A percentile compares a stretch with the other conserved stretches of the same genome.
Evolutionary conservation across 352 stramenopile species (phyloP).

Genomic region (Pythium coloratum): DNA sequence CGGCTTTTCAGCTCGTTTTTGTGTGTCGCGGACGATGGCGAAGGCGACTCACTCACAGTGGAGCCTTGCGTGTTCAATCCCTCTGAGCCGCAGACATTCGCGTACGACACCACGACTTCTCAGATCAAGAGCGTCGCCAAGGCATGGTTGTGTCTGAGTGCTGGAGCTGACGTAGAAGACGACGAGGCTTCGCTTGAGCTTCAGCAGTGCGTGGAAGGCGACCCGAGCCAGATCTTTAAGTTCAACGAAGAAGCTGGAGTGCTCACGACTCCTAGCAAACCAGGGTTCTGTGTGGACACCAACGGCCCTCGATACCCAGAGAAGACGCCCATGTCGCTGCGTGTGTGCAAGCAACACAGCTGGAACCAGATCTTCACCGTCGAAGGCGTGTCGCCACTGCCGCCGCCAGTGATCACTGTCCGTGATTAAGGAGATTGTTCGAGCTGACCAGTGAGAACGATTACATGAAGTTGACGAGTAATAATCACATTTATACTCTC

Average conservation of each 20-base stretch:
- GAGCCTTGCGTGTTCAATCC: conserved; percentile 7
- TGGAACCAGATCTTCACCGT: conserved; percentile 13
- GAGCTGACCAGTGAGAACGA: too few species aligned
- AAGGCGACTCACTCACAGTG: background rate
- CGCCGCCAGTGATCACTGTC: background rate
- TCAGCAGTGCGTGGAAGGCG: background rate
- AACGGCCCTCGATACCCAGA: background rate
- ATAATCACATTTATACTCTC: too few species aligned
- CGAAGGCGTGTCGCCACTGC: conserved; percentile 11
- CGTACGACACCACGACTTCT: background rate
- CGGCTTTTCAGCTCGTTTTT: conserved; percentile 15
- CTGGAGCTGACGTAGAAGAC: background rate
- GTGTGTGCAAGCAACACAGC: background rate
- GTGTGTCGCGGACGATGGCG: conserved; percentile 2
- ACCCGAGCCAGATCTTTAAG: background rate
- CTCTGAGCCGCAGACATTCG: conserved; percentile 3
- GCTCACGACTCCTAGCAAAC: background rate
- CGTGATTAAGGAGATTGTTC: background rate
- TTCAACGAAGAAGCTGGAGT: background rate
- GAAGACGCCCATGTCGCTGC: background rate
- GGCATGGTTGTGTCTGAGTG: conserved; percentile 4
- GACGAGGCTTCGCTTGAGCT: background rate
- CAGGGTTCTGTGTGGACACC: conserved; percentile 1
- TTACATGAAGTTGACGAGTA: too few species aligned
- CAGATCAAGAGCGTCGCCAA: conserved; percentile 13